Percentiles rank a stretch among this genome's conserved stretches.
Evolutionary conservation across 805 yeast species (phyloP).

Genomic region (Candida caryicola): DNA sequence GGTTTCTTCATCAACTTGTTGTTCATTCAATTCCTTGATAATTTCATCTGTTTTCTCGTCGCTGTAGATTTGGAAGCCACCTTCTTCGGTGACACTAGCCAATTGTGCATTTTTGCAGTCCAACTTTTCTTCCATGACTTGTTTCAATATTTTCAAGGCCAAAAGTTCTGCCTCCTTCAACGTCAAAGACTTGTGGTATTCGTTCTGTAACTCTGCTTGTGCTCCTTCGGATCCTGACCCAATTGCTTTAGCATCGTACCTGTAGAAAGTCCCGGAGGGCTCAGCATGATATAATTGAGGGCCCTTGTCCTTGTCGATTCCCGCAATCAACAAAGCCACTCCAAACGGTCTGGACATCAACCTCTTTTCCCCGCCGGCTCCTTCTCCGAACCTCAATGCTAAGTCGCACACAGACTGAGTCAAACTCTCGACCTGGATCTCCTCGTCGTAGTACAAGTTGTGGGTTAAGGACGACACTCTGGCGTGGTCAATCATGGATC

Average conservation of each 20-base stretch:
- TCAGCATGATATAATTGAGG: constrained; percentile 98
- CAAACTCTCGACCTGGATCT: constrained; percentile 85
- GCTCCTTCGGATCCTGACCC: constrained; percentile 99
- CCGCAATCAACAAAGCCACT: constrained; percentile 94
- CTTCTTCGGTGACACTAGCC: constrained; percentile 83
- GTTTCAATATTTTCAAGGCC: constrained; percentile 85
- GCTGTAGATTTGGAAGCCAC: constrained; percentile 80
- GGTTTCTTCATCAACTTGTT: constrained; percentile 45
- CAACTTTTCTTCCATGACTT: constrained; percentile 98
- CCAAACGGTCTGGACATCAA: constrained; percentile 98
- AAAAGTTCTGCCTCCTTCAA: constrained; percentile 89
- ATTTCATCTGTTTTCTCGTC: constrained; percentile 82
- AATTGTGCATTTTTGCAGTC: constrained; percentile 94
- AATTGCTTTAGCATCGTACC: constrained; percentile 97
- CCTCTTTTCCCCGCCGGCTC: constrained; percentile 93
- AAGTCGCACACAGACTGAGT: constrained; percentile 97
- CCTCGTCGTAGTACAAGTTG: constrained; percentile 85
- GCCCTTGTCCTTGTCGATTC: constrained; percentile 87
- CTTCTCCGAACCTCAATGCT: constrained; percentile 95
- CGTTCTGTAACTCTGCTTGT: constrained; percentile 94
- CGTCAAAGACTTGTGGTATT: constrained; percentile 89
- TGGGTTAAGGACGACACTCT: constrained; percentile 87
- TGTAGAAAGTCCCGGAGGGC: constrained; percentile 96
- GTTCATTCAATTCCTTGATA: constrained; percentile 73
- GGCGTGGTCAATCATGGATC: constrained; percentile 98